Percentiles rank a stretch among this genome's conserved stretches.
Conservation (phyloP, 306 rosid species). For the Acacia acuminata region DNA sequence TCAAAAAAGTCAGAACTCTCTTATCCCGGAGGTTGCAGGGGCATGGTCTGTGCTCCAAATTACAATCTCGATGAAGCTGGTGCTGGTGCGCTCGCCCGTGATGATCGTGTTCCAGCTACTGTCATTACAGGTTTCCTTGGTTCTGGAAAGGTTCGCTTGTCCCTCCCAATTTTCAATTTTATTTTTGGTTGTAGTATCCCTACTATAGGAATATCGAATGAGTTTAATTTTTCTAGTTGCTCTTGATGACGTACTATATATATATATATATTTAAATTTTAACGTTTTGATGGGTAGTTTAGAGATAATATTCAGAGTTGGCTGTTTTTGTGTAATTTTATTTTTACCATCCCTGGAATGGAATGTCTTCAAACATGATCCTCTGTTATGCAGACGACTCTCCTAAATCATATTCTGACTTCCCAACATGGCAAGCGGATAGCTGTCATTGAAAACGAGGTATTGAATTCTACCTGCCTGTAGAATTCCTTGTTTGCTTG, state of each 20-base stretch:
- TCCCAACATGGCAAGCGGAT: constrained; percentile 90
- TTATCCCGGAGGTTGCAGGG: constrained; percentile 37
- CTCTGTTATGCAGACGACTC: constrained; percentile 67
- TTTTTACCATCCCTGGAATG: not conserved
- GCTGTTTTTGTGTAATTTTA: not conserved
- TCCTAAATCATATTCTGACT: constrained; percentile 85
- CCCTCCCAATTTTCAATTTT: not conserved
- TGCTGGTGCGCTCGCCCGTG: constrained; percentile 37
- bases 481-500: not conserved
- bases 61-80: constrained; percentile 27
- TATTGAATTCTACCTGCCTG: constrained; percentile 18
- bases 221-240: not conserved
- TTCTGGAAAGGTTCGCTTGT: constrained; percentile 71
- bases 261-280: not conserved
- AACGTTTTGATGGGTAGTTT: not conserved
- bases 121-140: constrained; percentile 91
- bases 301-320: not conserved
- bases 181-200: not conserved
- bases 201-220: not conserved
- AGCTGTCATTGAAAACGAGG: constrained; percentile 97
- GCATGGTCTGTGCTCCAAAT: constrained; percentile 41
- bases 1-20: constrained; percentile 2
- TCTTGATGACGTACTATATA: not conserved
- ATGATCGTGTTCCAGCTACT: constrained; percentile 83
- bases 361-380: not conserved